Percentiles rank a stretch among this genome's conserved stretches.
phyloP scores from a whole-genome alignment of 139 green algal species.

The Chlorella ohadii region DNA sequence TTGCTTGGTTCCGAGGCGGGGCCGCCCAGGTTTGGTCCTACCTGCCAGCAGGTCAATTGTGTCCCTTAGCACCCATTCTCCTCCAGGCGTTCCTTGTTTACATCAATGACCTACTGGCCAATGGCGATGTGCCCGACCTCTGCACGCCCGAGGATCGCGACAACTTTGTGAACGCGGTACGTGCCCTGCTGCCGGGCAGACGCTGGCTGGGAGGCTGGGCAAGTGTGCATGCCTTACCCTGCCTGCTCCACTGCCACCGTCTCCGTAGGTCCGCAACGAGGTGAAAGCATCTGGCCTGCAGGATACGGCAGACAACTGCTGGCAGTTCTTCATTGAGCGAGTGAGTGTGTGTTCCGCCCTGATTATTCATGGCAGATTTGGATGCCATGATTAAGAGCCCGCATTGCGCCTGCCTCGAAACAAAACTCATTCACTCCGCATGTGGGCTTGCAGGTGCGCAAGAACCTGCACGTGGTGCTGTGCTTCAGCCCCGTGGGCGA shows the following conservation, averaged over 20 bases:
- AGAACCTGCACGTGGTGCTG: constrained; percentile 89
- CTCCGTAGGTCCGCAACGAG: constrained; percentile 78
- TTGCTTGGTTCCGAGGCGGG: too few relatives aligned
- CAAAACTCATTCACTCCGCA: too few relatives aligned
- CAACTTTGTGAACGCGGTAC: constrained; percentile 54
- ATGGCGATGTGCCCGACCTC: constrained; percentile 83
- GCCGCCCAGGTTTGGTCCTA: too few relatives aligned
- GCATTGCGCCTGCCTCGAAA: too few relatives aligned
- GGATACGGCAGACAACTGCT: constrained; percentile 86
- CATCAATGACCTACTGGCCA: constrained; percentile 93
- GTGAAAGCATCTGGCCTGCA: constrained; percentile 81
- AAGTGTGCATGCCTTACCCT: too few relatives aligned
- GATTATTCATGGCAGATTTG: too few relatives aligned
- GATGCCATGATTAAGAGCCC: too few relatives aligned
- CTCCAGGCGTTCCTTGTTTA: constrained; percentile 86
- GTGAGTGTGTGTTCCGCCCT: constrained; percentile 40
- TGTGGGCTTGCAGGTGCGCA: constrained; percentile 67
- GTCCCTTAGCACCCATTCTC: too few relatives aligned
- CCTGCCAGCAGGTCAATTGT: too few relatives aligned
- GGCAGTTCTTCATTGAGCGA: constrained; percentile 93
- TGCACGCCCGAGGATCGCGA: constrained; percentile 58
- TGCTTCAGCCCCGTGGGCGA: constrained; percentile 94
- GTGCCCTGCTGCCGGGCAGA: background rate
- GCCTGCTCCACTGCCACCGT: background rate
- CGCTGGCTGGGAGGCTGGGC: too few relatives aligned